Percentiles rank a stretch among this genome's conserved stretches.
Evolutionary conservation across 2,329 filamentous ascomycete species (phyloP).

Genomic region (Leptodontidium sp.): DNA sequence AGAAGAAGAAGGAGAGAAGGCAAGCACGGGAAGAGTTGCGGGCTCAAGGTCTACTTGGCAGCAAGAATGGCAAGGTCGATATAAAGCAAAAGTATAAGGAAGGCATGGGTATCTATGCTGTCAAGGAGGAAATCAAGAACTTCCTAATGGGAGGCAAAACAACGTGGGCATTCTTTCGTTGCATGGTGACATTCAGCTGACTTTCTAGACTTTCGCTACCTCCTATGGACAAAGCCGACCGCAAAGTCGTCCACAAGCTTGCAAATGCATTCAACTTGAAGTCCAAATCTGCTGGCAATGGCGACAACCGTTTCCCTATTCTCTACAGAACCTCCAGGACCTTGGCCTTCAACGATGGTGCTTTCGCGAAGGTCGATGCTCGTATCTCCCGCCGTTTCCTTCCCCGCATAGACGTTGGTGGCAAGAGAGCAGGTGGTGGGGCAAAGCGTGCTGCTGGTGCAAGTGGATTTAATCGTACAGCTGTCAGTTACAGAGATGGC

Average conservation of each 20-base stretch:
- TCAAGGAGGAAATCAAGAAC: conserved; percentile 74
- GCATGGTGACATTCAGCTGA: conserved; percentile 15
- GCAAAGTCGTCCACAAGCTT: conserved; percentile 82
- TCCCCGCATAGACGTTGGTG: conserved; percentile 57
- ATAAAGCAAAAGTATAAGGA: conserved; percentile 75
- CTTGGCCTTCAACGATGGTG: conserved; percentile 62
- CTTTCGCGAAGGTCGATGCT: conserved; percentile 58
- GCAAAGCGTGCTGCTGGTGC: conserved; percentile 48
- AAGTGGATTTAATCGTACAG: conserved; percentile 48
- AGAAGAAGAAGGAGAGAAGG: conserved; percentile 76
- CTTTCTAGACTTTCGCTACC: conserved; percentile 72
- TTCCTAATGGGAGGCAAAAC: conserved; percentile 73
- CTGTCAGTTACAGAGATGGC: conserved; percentile 76
- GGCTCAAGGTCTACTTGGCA: conserved; percentile 70
- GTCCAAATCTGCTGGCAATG: conserved; percentile 83
- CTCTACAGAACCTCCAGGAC: conserved; percentile 79
- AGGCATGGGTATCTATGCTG: conserved; percentile 74
- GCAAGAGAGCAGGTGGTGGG: conserved; percentile 41
- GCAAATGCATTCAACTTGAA: conserved; percentile 79
- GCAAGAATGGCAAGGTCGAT: conserved; percentile 58
- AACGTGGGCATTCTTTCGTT: conserved; percentile 59
- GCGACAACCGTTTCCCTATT: conserved; percentile 75
- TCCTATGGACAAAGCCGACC: conserved; percentile 81
- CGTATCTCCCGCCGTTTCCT: conserved; percentile 64
- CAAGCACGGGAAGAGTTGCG: conserved; percentile 74